Conservation (phyloP, 2,329 filamentous ascomycete genomes). For the Elsinoe fawcettii region DNA sequence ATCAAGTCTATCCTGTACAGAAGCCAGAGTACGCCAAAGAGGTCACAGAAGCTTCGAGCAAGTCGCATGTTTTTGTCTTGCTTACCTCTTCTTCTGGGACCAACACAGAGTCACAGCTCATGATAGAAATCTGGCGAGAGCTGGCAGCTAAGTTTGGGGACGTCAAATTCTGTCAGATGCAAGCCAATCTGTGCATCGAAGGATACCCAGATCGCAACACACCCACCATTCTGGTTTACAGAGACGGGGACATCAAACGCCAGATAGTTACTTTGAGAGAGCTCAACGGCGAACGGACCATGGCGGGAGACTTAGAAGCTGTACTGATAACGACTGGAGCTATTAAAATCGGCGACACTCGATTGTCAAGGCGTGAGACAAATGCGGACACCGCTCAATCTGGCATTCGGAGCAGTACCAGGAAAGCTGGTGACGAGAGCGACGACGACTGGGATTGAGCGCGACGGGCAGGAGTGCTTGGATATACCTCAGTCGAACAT, state of each 20-base stretch:
- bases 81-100: constrained; percentile 69
- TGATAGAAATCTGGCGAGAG: constrained; percentile 79
- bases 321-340: constrained; percentile 77
- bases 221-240: constrained; percentile 87
- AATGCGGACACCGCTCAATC: constrained; percentile 51
- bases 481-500: too few relatives aligned
- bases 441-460: constrained; percentile 56
- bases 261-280: constrained; percentile 86
- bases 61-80: constrained; percentile 63
- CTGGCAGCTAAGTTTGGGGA: constrained; percentile 81
- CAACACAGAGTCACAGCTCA: constrained; percentile 75
- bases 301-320: constrained; percentile 67
- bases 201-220: constrained; percentile 93
- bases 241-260: constrained; percentile 82
- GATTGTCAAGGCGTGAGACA: constrained; percentile 54
- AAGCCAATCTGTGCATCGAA: constrained; percentile 86
- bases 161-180: constrained; percentile 95
- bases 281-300: constrained; percentile 63
- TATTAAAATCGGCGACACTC: constrained; percentile 67
- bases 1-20: constrained; percentile 84
- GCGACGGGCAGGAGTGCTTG: not conserved
- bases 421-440: constrained; percentile 45
- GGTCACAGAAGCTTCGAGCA: constrained; percentile 80
- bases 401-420: constrained; percentile 49
- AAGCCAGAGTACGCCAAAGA: constrained; percentile 90